Evolutionary conservation across 2,329 filamentous ascomycete species (phyloP).

Genomic region (Botryotinia globosa): DNA sequence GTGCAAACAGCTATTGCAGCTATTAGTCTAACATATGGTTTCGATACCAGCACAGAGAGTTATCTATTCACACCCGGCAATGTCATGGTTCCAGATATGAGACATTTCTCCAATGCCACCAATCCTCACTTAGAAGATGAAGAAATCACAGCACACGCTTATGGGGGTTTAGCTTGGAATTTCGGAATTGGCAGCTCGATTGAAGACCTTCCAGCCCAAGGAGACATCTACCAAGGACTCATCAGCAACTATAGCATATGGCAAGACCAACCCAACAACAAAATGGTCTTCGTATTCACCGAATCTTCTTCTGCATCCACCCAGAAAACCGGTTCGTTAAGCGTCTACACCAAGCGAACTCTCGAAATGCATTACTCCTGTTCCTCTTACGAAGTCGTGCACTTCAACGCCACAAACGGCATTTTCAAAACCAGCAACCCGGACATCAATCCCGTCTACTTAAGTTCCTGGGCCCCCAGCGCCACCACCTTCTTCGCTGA

Average conservation of each 20-base stretch:
- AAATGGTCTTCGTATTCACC: conserved; percentile 36
- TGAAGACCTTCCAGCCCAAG: background rate
- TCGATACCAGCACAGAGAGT: conserved; percentile 40
- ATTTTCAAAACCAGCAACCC: too few relatives aligned
- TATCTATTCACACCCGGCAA: conserved; percentile 40
- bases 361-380: conserved; percentile 39
- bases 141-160: conserved; percentile 46
- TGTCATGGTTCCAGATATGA: conserved; percentile 42
- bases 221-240: background rate
- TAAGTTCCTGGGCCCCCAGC: conserved; percentile 34
- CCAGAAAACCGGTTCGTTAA: conserved; percentile 24
- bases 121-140: conserved; percentile 36
- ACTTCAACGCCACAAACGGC: background rate
- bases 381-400: conserved; percentile 35
- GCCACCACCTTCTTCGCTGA: conserved; percentile 43
- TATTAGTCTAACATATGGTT: conserved; percentile 45
- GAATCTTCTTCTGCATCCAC: conserved; percentile 34
- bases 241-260: conserved; percentile 1
- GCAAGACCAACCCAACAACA: background rate
- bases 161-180: conserved; percentile 42
- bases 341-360: conserved; percentile 39
- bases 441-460: conserved; percentile 26
- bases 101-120: conserved; percentile 38
- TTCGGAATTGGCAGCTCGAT: conserved; percentile 29
- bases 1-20: conserved; percentile 46